Conservation (phyloP, 108 stramenopile genomes). For the Stephanodiscus triporus region DNA sequence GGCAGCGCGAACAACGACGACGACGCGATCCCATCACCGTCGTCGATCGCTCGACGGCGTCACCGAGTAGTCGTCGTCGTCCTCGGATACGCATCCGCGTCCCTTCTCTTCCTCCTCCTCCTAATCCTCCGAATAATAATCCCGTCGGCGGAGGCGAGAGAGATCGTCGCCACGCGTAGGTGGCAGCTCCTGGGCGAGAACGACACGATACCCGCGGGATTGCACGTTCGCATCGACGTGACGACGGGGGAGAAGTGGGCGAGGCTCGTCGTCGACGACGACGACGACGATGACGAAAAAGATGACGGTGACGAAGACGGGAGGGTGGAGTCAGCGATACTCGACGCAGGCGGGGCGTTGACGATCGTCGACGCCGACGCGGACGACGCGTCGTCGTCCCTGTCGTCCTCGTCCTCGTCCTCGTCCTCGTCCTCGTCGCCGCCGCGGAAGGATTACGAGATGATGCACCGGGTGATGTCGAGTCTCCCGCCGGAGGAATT, state of each 20-base stretch:
- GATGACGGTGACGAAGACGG: slow-evolving; percentile 5
- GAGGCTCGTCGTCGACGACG: slow-evolving; percentile 55
- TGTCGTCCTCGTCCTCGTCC: neutral
- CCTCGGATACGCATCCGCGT: too few species aligned
- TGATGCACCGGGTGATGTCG: slow-evolving; percentile 85
- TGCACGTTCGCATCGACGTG: slow-evolving; percentile 84
- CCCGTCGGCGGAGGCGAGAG: slow-evolving; percentile 42
- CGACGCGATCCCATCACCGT: too few species aligned
- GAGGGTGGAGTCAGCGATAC: slow-evolving; percentile 6
- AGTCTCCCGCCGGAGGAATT: slow-evolving; percentile 76
- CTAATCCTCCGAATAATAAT: neutral
- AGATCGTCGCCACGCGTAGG: slow-evolving; percentile 71
- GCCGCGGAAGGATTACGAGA: slow-evolving; percentile 54
- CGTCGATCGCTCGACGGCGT: neutral
- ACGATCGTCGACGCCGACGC: slow-evolving; percentile 6
- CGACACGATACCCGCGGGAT: slow-evolving; percentile 78
- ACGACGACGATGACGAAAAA: slow-evolving; percentile 24
- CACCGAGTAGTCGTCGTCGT: too few species aligned
- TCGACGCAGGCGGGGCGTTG: slow-evolving; percentile 10
- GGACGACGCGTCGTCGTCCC: neutral
- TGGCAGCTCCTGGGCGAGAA: slow-evolving; percentile 75
- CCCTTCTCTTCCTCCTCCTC: too few species aligned
- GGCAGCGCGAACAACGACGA: too few species aligned
- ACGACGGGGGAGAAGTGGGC: slow-evolving; percentile 87
- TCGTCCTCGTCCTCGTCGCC: neutral